Conservation (phyloP, 2,329 filamentous ascomycete species). For the Talaromyces islandicus region DNA sequence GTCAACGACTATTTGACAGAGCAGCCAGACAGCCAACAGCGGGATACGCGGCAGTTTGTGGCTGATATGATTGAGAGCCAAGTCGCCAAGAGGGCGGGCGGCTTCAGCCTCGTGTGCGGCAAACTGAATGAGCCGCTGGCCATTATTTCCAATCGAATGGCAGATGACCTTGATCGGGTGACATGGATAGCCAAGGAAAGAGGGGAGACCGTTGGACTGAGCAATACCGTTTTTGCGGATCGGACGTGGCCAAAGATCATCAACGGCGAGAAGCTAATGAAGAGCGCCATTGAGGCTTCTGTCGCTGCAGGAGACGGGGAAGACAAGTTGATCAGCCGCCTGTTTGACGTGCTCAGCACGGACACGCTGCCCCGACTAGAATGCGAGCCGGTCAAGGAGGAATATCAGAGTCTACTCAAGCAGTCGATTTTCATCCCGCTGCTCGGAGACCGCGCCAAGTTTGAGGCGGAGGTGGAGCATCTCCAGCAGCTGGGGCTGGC, state of each 20-base stretch:
- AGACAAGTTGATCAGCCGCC: constrained; percentile 44
- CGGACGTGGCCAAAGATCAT: constrained; percentile 57
- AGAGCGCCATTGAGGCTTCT: constrained; percentile 44
- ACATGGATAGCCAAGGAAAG: constrained; percentile 44
- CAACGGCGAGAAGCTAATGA: constrained; percentile 50
- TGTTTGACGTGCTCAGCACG: constrained; percentile 48
- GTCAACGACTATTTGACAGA: constrained; percentile 55
- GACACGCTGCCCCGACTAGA: constrained; percentile 51
- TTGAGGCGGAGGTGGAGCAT: constrained; percentile 4
- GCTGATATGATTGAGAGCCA: constrained; percentile 49
- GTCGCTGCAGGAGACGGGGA: constrained; percentile 30
- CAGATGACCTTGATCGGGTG: constrained; percentile 42
- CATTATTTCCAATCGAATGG: constrained; percentile 58
- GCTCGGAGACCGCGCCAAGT: constrained; percentile 34
- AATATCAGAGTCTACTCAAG: constrained; percentile 51
- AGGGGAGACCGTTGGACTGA: constrained; percentile 53
- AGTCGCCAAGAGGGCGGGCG: constrained; percentile 53
- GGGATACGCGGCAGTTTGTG: constrained; percentile 45
- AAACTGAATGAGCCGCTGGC: constrained; percentile 48
- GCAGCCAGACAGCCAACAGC: constrained; percentile 11
- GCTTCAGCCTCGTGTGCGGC: constrained; percentile 59
- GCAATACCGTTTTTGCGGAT: constrained; percentile 56
- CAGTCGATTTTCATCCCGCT: constrained; percentile 58
- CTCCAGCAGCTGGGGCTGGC: constrained; percentile 12
- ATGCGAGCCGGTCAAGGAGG: constrained; percentile 45